Percentiles rank a stretch among this genome's conserved stretches.
phyloP scores from a whole-genome alignment of 2,329 filamentous ascomycete species.

The Hymenoscyphus scutula region DNA sequence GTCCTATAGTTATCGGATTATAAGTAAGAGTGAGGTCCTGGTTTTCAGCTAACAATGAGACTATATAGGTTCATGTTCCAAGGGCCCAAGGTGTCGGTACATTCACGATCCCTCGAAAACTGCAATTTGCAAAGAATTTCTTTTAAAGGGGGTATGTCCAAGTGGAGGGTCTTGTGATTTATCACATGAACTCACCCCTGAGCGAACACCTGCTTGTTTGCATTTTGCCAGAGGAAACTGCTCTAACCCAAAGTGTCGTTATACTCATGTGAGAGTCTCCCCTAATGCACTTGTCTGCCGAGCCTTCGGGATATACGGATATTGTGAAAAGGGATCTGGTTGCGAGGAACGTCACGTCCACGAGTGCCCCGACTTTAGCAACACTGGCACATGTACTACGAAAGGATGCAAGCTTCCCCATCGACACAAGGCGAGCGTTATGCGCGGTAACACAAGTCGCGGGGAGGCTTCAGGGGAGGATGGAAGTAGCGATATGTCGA shows the following conservation, averaged over 20 bases:
- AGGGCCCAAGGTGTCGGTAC: conserved; percentile 77
- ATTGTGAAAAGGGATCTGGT: conserved; percentile 75
- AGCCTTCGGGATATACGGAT: conserved; percentile 81
- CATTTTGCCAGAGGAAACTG: conserved; percentile 90
- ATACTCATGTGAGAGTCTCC: conserved; percentile 78
- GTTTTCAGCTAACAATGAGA: conserved; percentile 33
- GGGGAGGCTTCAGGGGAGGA: conserved; percentile 45
- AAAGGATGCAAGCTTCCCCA: conserved; percentile 83
- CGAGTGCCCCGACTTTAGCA: conserved; percentile 95
- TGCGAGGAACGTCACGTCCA: conserved; percentile 84
- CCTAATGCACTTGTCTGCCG: conserved; percentile 78
- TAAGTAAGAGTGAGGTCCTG: conserved; percentile 26
- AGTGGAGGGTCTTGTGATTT: conserved; percentile 81
- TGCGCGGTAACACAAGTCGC: conserved; percentile 60
- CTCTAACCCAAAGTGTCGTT: conserved; percentile 80
- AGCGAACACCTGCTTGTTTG: conserved; percentile 84
- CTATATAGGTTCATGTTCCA: conserved; percentile 73
- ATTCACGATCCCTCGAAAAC: conserved; percentile 83
- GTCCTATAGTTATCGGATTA: conserved; percentile 20
- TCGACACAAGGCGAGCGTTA: conserved; percentile 78
- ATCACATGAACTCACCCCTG: conserved; percentile 78
- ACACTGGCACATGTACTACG: conserved; percentile 78
- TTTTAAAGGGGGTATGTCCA: conserved; percentile 75
- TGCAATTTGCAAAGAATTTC: conserved; percentile 83
- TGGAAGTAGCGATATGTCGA: conserved; percentile 68